Percentiles rank a stretch among this genome's conserved stretches.
These are phyloP conservation scores for Claviceps capensis DNA, from an alignment of 2,329 filamentous ascomycete species.

Conservation along the genomic window DNA sequence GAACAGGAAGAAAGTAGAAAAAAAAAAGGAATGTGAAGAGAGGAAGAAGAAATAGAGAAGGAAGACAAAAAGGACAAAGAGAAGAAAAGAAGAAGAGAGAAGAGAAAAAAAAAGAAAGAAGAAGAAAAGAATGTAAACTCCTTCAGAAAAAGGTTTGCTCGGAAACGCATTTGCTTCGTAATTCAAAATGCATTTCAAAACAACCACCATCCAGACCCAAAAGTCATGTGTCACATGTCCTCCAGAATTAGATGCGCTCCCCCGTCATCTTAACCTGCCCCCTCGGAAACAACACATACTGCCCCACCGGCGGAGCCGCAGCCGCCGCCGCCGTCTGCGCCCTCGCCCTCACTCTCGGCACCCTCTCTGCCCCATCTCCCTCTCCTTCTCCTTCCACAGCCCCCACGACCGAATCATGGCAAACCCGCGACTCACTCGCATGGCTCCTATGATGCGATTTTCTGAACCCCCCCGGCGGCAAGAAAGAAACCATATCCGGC, in stretches of 20 bases:
- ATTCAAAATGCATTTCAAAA: no score
- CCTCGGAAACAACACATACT: conserved; percentile 33
- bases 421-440: conserved; percentile 23
- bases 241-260: conserved; percentile 18
- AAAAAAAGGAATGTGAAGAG: background rate
- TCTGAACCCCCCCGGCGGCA: conserved; percentile 12
- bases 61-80: background rate
- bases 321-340: conserved; percentile 33
- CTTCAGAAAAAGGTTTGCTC: no score
- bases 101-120: background rate
- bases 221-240: no score
- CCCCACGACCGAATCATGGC: conserved; percentile 17
- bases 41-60: background rate
- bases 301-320: conserved; percentile 30
- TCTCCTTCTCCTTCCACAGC: conserved; percentile 13
- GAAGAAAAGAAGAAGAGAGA: background rate
- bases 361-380: no score
- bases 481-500: conserved; percentile 21
- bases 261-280: conserved; percentile 17
- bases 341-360: conserved; percentile 17
- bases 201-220: no score
- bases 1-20: background rate
- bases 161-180: no score
- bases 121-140: background rate
- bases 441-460: conserved; percentile 21